Conservation (phyloP, 2,329 filamentous ascomycete species). For the Tolypocladium tundrense region DNA sequence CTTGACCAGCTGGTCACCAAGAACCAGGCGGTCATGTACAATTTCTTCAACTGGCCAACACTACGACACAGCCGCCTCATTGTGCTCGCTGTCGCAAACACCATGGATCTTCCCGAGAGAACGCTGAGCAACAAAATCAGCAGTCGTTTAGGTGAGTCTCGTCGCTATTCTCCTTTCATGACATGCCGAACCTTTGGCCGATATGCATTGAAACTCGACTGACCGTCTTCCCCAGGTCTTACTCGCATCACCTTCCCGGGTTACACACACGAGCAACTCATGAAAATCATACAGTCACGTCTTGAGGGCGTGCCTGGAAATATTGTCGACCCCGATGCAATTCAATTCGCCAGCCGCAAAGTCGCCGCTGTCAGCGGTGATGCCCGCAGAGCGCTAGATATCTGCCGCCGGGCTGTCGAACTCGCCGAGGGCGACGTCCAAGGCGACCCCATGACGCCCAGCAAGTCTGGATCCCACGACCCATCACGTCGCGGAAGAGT, state of each 20-base stretch:
- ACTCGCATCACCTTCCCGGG: conserved; percentile 95
- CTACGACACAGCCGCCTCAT: conserved; percentile 85
- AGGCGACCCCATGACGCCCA: conserved; percentile 48
- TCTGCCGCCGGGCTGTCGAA: conserved; percentile 90
- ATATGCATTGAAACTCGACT: not conserved
- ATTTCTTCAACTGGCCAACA: conserved; percentile 99
- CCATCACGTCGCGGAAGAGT: conserved; percentile 43
- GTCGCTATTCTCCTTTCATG: not conserved
- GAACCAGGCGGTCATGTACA: conserved; percentile 99
- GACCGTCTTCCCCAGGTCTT: conserved; percentile 37
- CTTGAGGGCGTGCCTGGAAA: conserved; percentile 79
- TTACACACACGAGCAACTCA: conserved; percentile 93
- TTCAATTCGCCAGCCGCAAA: conserved; percentile 94
- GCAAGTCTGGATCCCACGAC: conserved; percentile 32
- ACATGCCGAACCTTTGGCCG: not conserved
- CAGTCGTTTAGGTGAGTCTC: conserved; percentile 56
- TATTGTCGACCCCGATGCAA: conserved; percentile 83
- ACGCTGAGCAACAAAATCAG: conserved; percentile 98
- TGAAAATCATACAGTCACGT: conserved; percentile 94
- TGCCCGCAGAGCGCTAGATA: conserved; percentile 83
- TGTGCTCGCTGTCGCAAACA: conserved; percentile 94
- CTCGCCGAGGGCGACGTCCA: conserved; percentile 67
- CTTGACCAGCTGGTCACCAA: conserved; percentile 95
- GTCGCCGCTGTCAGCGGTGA: conserved; percentile 95
- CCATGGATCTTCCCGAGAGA: conserved; percentile 94